Evolutionary conservation across 1,284 basidiomycete species (phyloP).

Genomic region (Rhodotorula sp.): DNA sequence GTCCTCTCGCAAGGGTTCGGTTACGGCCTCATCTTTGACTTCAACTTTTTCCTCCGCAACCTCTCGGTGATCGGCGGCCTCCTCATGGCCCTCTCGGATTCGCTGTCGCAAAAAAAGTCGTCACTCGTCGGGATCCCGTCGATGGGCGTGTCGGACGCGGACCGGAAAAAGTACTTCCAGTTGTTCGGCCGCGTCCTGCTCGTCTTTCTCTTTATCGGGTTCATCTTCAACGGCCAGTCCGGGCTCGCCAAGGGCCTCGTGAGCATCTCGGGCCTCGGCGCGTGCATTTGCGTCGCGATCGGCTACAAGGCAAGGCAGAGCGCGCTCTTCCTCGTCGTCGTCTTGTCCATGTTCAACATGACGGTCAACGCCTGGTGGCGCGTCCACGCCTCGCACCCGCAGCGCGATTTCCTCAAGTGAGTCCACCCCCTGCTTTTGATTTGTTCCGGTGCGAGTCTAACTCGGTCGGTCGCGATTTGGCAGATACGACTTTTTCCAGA

Average conservation of each 20-base stretch:
- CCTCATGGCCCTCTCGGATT: conserved; percentile 97
- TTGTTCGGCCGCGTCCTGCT: conserved; percentile 94
- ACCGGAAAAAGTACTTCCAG: conserved; percentile 98
- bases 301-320: conserved; percentile 99
- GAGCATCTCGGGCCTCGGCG: conserved; percentile 52
- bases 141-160: conserved; percentile 74
- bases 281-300: conserved; percentile 94
- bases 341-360: conserved; percentile 92
- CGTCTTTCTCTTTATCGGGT: conserved; percentile 98
- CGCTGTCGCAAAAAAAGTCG: conserved; percentile 74
- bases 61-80: conserved; percentile 86
- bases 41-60: conserved; percentile 99
- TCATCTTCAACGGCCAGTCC: conserved; percentile 69
- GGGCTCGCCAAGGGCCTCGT: conserved; percentile 53
- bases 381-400: conserved; percentile 86
- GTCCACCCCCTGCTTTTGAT: conserved; percentile 40
- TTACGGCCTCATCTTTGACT: conserved; percentile 92
- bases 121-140: conserved; percentile 90
- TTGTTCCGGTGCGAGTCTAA: conserved; percentile 41
- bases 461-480: neutral
- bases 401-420: conserved; percentile 94
- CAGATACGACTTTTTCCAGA: conserved; percentile 92
- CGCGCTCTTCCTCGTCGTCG: conserved; percentile 90
- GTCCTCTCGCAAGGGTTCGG: conserved; percentile 91
- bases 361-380: conserved; percentile 99